These are phyloP conservation scores for Epichloe typhina DNA, from an alignment of 2,329 filamentous ascomycete genomes.

Conservation along the genomic window DNA sequence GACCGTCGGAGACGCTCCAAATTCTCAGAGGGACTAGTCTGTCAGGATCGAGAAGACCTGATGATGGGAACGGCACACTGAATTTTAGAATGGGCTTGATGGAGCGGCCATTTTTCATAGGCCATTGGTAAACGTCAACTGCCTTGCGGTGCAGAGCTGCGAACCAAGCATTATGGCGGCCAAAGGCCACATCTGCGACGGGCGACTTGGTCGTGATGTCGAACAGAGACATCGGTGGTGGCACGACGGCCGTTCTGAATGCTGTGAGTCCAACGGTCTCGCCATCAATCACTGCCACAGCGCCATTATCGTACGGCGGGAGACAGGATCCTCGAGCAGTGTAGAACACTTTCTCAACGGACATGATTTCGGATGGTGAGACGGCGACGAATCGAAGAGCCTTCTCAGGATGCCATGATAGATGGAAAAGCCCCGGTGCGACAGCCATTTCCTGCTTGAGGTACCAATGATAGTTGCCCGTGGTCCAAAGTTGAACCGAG, in stretches of 20 bases:
- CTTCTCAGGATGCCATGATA: slow-evolving; percentile 81
- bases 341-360: slow-evolving; percentile 55
- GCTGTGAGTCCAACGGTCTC: slow-evolving; percentile 70
- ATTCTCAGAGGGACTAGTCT: slow-evolving; percentile 20
- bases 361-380: slow-evolving; percentile 35
- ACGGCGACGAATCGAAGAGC: slow-evolving; percentile 52
- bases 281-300: slow-evolving; percentile 77
- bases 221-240: slow-evolving; percentile 82
- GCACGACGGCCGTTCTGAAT: slow-evolving; percentile 69
- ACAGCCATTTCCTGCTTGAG: slow-evolving; percentile 74
- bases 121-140: slow-evolving; percentile 59
- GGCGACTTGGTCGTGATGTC: slow-evolving; percentile 52
- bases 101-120: slow-evolving; percentile 42
- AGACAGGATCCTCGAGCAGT: slow-evolving; percentile 55
- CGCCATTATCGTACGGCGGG: slow-evolving; percentile 63
- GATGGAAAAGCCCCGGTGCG: slow-evolving; percentile 16
- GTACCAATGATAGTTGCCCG: slow-evolving; percentile 96
- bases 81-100: slow-evolving; percentile 28
- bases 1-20: slow-evolving; percentile 14
- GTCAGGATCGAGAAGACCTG: slow-evolving; percentile 6
- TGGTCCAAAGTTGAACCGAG: slow-evolving; percentile 86
- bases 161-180: slow-evolving; percentile 48
- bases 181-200: slow-evolving; percentile 63
- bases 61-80: slow-evolving; percentile 25
- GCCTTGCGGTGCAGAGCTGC: slow-evolving; percentile 57